Base-by-base conservation (phyloP, 1,284 basidiomycete genomes). In the Puccinia coronata region DNA sequence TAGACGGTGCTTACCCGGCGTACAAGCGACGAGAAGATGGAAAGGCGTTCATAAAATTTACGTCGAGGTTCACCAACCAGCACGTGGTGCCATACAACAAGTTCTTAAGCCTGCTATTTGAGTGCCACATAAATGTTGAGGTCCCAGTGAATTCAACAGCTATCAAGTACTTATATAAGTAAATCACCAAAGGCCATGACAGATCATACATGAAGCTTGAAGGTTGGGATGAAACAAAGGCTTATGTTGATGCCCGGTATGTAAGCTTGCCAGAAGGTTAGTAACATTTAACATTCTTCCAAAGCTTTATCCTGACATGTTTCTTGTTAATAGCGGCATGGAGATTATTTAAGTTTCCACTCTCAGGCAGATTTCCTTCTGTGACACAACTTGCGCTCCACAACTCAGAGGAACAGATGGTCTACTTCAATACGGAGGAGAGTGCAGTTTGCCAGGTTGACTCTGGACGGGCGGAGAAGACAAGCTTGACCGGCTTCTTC, bases 271-370 rank as follows among this genome's bases (percentile, higher is more conserved):
- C 49, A 39, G 57, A 75, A 75, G 73, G 73, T 28, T 57, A 39
- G 9, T 25, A 5, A 3, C 16, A 39, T 39, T 65, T 23, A 4
- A 1, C 18, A n/a, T n/a, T n/a, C n/a, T n/a, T n/a, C n/a, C n/a
- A 2, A 31, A 16, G 25, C n/a, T n/a, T n/a, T n/a, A n/a, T 6
- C 5, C 34, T 39, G 61, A 65, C 61, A n/a, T 16, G 14, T 8
- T 34, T 28, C 5, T n/a, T 36, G 61, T 16, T 2, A 3, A 20
- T 88, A 80, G 87, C 86, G 14, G 74, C 77, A 1, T 88, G 86
- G 86, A 85, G 85, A 3, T 83, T 88, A 20, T 85, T 86, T 41
- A 83, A 86, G 5, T 87, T 86, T 79, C 78, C 83, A 2, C 83
- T 87, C 34, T 87, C 88, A 83, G 82, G 25, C 12, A 57, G 72